phyloP scores from a whole-genome alignment of 2,329 filamentous ascomycete species.

The Paecilomyces dactylethromorphus region DNA sequence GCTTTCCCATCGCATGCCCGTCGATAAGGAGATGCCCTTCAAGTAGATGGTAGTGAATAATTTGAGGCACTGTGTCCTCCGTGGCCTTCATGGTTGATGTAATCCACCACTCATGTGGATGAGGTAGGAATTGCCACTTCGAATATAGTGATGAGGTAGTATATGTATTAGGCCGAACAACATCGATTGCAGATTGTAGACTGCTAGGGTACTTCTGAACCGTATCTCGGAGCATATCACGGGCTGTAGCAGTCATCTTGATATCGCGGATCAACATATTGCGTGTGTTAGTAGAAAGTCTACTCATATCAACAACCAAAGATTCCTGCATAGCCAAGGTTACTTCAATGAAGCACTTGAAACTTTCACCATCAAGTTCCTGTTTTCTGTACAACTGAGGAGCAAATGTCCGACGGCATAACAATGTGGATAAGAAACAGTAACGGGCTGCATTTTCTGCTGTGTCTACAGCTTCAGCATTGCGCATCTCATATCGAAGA shows the following conservation, averaged over 20 bases:
- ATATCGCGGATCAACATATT: slow-evolving; percentile 43
- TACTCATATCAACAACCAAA: slow-evolving; percentile 28
- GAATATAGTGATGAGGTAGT: slow-evolving; percentile 11
- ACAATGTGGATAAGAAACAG: slow-evolving; percentile 49
- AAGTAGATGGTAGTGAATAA: slow-evolving; percentile 40
- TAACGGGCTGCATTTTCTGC: slow-evolving; percentile 38
- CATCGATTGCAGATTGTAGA: slow-evolving; percentile 30
- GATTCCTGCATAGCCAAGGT: slow-evolving; percentile 44
- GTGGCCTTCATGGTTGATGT: slow-evolving; percentile 18
- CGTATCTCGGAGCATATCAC: slow-evolving; percentile 25
- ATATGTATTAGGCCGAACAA: slow-evolving; percentile 37
- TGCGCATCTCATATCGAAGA: slow-evolving; percentile 42
- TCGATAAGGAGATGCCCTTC: slow-evolving; percentile 46
- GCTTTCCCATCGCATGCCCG: slow-evolving; percentile 43
- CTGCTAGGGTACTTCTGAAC: slow-evolving; percentile 21
- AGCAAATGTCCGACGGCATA: slow-evolving; percentile 47
- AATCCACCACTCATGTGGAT: slow-evolving; percentile 25
- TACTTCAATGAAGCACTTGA: slow-evolving; percentile 16
- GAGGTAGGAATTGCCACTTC: slow-evolving; percentile 15
- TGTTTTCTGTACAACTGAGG: slow-evolving; percentile 7
- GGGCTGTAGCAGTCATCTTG: slow-evolving; percentile 36
- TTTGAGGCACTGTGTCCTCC: slow-evolving; percentile 24
- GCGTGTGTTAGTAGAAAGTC: slow-evolving; percentile 26
- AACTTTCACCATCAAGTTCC: slow-evolving; percentile 29
- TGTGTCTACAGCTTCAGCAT: slow-evolving; percentile 28